phyloP scores from a whole-genome alignment of 1,284 basidiomycete genomes.

The Naganishia sp. region DNA sequence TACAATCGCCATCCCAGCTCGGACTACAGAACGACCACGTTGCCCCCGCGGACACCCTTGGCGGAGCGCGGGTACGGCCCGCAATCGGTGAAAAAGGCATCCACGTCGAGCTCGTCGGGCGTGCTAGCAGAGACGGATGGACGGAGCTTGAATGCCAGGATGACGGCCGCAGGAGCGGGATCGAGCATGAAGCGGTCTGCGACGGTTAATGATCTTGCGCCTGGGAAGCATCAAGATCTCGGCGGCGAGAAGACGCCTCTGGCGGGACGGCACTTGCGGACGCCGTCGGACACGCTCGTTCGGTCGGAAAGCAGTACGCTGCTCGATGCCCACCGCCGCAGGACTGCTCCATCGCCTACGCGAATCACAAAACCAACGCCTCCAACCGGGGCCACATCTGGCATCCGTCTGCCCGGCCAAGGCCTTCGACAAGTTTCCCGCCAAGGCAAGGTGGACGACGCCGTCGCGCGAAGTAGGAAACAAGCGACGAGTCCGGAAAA shows the following conservation, averaged over 20 bases:
- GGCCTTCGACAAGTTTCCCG: slow-evolving; percentile 23
- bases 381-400: not conserved
- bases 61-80: slow-evolving; percentile 23
- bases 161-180: not conserved
- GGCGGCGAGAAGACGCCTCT: not conserved
- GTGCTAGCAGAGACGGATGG: slow-evolving; percentile 19
- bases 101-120: slow-evolving; percentile 1
- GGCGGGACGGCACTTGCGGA: not conserved
- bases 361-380: not conserved
- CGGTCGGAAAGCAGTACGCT: not conserved
- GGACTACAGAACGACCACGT: not conserved
- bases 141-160: slow-evolving; percentile 7
- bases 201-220: slow-evolving; percentile 16
- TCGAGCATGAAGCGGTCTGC: slow-evolving; percentile 8
- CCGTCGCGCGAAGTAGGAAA: slow-evolving; percentile 13
- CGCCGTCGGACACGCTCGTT: not conserved
- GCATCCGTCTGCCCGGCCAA: slow-evolving; percentile 13
- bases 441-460: slow-evolving; percentile 1
- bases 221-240: not conserved
- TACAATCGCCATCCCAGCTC: not conserved
- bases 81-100: slow-evolving; percentile 19
- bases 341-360: not conserved
- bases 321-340: not conserved
- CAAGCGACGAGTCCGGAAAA: slow-evolving; percentile 27
- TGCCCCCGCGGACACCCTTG: slow-evolving; percentile 15